Evolutionary conservation across 352 stramenopile species (phyloP).

Genomic region (Phytophthora lateralis): DNA sequence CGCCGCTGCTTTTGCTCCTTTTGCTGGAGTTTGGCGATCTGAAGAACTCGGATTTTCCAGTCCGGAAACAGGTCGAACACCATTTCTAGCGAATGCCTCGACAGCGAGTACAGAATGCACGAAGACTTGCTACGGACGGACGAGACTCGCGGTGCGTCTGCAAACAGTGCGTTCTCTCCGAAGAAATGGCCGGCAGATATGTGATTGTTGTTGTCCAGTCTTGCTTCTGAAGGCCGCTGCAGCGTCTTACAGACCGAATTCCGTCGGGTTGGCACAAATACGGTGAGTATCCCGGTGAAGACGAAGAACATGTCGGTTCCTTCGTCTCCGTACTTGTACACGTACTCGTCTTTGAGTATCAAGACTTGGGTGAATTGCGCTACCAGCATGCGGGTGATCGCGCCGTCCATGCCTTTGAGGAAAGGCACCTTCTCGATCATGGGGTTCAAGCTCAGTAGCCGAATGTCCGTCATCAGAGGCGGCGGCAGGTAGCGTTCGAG

Average conservation of each 20-base stretch:
- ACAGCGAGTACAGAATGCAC: slow-evolving; percentile 57
- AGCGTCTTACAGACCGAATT: not conserved
- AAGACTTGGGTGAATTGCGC: slow-evolving; percentile 46
- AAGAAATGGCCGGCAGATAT: slow-evolving; percentile 53
- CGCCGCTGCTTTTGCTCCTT: slow-evolving; percentile 24
- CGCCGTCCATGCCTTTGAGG: slow-evolving; percentile 37
- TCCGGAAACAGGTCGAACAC: slow-evolving; percentile 59
- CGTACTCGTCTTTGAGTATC: slow-evolving; percentile 45
- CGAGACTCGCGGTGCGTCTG: slow-evolving; percentile 38
- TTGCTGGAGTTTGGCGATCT: slow-evolving; percentile 47
- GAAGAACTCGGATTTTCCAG: slow-evolving; percentile 57
- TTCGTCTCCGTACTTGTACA: slow-evolving; percentile 42
- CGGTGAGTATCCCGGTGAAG: slow-evolving; percentile 43
- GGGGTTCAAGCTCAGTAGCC: slow-evolving; percentile 45
- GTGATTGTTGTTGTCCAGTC: slow-evolving; percentile 5
- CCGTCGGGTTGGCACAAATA: slow-evolving; percentile 15
- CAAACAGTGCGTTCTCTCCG: slow-evolving; percentile 55
- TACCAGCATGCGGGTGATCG: slow-evolving; percentile 52
- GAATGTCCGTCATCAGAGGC: slow-evolving; percentile 53
- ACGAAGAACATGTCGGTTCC: slow-evolving; percentile 66
- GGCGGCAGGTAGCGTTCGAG: slow-evolving; percentile 48
- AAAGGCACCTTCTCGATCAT: slow-evolving; percentile 62
- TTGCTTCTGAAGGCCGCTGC: not conserved
- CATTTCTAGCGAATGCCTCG: slow-evolving; percentile 45
- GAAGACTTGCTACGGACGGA: slow-evolving; percentile 51